A percentile compares a stretch with the other conserved stretches of the same genome.
Conservation (phyloP, 495 filamentous ascomycete species). For the Xylaria palmicola region DNA sequence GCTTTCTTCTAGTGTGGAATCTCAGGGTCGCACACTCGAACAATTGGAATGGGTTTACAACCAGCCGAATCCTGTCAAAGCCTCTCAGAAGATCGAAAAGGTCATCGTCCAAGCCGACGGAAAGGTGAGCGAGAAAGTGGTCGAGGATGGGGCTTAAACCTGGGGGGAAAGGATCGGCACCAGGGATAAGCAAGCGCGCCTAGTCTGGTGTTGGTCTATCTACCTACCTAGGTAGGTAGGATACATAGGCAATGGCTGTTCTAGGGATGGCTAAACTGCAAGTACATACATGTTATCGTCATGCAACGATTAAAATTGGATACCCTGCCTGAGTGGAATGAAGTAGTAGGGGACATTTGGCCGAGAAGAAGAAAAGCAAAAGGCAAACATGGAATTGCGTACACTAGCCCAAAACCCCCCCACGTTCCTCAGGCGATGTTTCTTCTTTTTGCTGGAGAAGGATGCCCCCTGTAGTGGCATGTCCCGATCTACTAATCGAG, state of each 20-base stretch:
- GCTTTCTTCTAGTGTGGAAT: conserved; percentile 41
- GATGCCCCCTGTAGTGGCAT: too few species aligned
- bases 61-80: conserved; percentile 50
- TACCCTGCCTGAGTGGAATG: too few species aligned
- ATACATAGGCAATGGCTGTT: too few species aligned
- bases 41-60: conserved; percentile 53
- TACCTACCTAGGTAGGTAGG: too few species aligned
- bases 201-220: background rate
- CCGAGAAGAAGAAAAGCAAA: background rate
- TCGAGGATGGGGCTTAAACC: conserved; percentile 4
- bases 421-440: too few species aligned
- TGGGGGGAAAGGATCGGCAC: background rate
- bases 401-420: too few species aligned
- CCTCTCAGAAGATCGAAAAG: conserved; percentile 53
- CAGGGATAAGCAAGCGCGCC: background rate
- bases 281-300: background rate
- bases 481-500: too few species aligned
- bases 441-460: too few species aligned
- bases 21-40: conserved; percentile 51
- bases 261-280: background rate
- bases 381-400: too few species aligned
- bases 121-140: conserved; percentile 53
- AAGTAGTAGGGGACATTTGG: background rate
- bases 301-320: background rate
- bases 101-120: conserved; percentile 53